Evolutionary conservation across 441 rosid species (phyloP).

Genomic region (Pelargonium fulgidum): DNA sequence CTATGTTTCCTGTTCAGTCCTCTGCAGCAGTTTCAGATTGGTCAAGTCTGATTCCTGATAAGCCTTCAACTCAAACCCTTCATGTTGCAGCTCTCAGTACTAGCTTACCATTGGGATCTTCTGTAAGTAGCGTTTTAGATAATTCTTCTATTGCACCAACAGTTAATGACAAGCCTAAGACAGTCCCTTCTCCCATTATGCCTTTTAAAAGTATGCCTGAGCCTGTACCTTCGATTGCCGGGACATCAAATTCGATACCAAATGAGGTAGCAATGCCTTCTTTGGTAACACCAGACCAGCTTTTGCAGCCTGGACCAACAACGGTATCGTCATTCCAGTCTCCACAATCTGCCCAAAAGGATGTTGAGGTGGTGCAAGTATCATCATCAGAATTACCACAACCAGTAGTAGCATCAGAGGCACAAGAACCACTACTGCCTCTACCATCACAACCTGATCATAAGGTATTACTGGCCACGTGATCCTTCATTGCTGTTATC

Average conservation of each 20-base stretch:
- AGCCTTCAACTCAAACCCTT: conserved; percentile 24
- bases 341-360: conserved; percentile 31
- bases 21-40: conserved; percentile 15
- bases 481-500: background rate
- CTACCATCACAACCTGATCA: conserved; percentile 27
- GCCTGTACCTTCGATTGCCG: conserved; percentile 7
- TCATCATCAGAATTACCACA: conserved; percentile 20
- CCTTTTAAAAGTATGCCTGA: conserved; percentile 29
- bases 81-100: conserved; percentile 20
- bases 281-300: conserved; percentile 38
- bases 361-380: conserved; percentile 34
- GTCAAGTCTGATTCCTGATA: conserved; percentile 15
- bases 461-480: conserved; percentile 28
- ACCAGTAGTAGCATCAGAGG: conserved; percentile 16
- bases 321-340: conserved; percentile 22
- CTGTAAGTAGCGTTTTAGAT: conserved; percentile 21
- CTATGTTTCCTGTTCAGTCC: conserved; percentile 23
- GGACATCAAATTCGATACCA: conserved; percentile 20
- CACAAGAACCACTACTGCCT: conserved; percentile 34
- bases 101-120: conserved; percentile 25
- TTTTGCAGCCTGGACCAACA: conserved; percentile 30
- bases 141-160: conserved; percentile 14
- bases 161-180: conserved; percentile 21
- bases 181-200: conserved; percentile 18
- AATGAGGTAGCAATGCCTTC: conserved; percentile 27